Base-by-base conservation (phyloP, 2,329 filamentous ascomycete genomes). In the Thermothelomyces thermophilus region DNA sequence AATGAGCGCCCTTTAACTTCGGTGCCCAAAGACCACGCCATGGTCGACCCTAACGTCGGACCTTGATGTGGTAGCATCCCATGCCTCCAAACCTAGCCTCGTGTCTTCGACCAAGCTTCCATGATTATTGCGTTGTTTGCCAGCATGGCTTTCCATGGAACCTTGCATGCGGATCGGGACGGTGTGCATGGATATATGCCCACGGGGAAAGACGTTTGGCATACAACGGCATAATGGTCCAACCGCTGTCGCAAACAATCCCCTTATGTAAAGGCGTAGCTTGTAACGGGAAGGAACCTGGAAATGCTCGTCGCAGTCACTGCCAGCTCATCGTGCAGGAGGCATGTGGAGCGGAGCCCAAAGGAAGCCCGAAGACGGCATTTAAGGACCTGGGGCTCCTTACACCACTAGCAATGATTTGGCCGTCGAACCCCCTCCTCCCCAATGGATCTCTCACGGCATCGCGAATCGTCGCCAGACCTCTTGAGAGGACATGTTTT, bases 241-340 rank as follows among this genome's bases (percentile, higher is more conserved):
- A 53, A n/a, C n/a, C n/a, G n/a, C n/a, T n/a, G n/a, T 47, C 43
- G 56, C 46, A 57, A 57, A 46, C 47, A 54, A 48, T 36, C 42
- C 45, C 41, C 56, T 56, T 54, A 55, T 26, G 24, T 60, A 56
- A n/a, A n/a, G n/a, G n/a, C n/a, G n/a, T 52, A 57, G 54, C 46
- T 54, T 48, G 52, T 55, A 56, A 53, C 52, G 51, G 52, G 57
- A 48, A 50, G 45, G 53, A 53, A 46, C 52, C 47, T 57, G 58
- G 52, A 57, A 54, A 44, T 52, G 47, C 52, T 54, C 57, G 56
- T 58, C 53, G 56, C 56, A 51, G 48, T 54, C 50, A 48, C 65
- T 50, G 64, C 64, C 64, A 67, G 56, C 64, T 61, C 64, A 67
- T 66, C 64, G 56, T 67, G 65, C 65, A 67, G 63, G 50, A 60